Conservation (phyloP, 1,139 yeast species). For the Taiozyma sp. region DNA sequence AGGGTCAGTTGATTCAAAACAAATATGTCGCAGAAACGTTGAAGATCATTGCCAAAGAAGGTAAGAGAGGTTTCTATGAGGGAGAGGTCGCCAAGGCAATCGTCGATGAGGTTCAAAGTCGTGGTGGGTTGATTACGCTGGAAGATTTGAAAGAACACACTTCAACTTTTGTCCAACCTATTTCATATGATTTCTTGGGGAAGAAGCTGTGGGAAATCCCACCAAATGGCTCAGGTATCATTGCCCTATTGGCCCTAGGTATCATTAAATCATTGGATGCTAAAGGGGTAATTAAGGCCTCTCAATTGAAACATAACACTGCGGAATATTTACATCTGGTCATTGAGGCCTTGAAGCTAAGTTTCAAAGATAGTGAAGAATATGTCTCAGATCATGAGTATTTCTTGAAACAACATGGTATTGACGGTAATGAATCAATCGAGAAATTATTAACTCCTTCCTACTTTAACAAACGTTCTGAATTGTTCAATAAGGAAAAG, state of each 20-base stretch:
- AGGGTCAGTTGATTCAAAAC: constrained; percentile 60
- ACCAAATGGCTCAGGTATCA: constrained; percentile 79
- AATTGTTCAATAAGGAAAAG: constrained; percentile 36
- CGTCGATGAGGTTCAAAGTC: constrained; percentile 43
- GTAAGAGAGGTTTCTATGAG: constrained; percentile 63
- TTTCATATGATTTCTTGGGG: constrained; percentile 42
- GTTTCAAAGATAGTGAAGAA: constrained; percentile 75
- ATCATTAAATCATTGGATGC: constrained; percentile 53
- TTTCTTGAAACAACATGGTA: constrained; percentile 24
- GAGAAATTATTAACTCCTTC: constrained; percentile 32
- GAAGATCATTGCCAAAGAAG: constrained; percentile 46
- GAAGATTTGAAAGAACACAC: constrained; percentile 55
- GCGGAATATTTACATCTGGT: constrained; percentile 65
- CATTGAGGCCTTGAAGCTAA: constrained; percentile 67
- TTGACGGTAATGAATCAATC: constrained; percentile 20
- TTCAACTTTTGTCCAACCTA: constrained; percentile 61
- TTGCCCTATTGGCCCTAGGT: constrained; percentile 67
- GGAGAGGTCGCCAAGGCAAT: constrained; percentile 68
- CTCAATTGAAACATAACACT: constrained; percentile 57
- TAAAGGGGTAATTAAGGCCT: constrained; percentile 40
- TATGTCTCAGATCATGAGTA: constrained; percentile 58
- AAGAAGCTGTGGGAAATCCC: constrained; percentile 70
- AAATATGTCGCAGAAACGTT: constrained; percentile 50
- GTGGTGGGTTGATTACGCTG: constrained; percentile 52
- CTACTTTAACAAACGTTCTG: constrained; percentile 48